Evolutionary conservation across 257 asterid species (phyloP), one percentile per base, ranked within the genome.

Genomic region (Solanum pimpinellifolium): DNA sequence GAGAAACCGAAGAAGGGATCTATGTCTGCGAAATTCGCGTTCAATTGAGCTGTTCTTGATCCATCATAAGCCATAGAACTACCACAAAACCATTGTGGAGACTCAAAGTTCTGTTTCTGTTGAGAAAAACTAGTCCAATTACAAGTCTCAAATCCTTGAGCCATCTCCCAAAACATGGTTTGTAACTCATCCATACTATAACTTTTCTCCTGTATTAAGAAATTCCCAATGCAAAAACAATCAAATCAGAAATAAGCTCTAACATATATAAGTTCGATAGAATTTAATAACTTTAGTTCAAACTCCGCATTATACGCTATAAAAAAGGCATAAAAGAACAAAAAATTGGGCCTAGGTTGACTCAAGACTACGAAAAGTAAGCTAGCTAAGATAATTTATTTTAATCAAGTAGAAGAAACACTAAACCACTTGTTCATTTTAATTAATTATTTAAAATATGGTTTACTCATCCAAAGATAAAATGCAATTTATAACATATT

Each of bases 101-200:
- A 69, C 5, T 86, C 89, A 47, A 37, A 33, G 9, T 25, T 14
- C 7, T 89, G 87, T 11, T 88, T 86, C 9, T 90, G 91, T 83
- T 88, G 87, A 60, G 88, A 39, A n/a, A 42, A 44, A 15, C 7
- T 62, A 65, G 83, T 29, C 93, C 91, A 90, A 1, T 90, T 86
- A 3, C 92, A 85, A 29, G 90, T 68, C 29, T 90, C 90, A 27
- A 93, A 96, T 41, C 93, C 95, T 87, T 87, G 87, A 12, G 95
- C 93, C 98, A 97, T 93, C 69, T 95, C 97, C 93, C 93, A 92
- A 59, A 95, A 94, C 98, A 95, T 93, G 77, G 83, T 83, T 65
- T 93, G 98, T 9, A 97, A 88, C 77, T 97, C 98, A 81, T 91
- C 91, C 85, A 91, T 18, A 68, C 93, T 94, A 87, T 90, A 92